A percentile compares a stretch with the other conserved stretches of the same genome.
phyloP scores from a whole-genome alignment of 108 stramenopile genomes.

The Cyclotella cryptica region DNA sequence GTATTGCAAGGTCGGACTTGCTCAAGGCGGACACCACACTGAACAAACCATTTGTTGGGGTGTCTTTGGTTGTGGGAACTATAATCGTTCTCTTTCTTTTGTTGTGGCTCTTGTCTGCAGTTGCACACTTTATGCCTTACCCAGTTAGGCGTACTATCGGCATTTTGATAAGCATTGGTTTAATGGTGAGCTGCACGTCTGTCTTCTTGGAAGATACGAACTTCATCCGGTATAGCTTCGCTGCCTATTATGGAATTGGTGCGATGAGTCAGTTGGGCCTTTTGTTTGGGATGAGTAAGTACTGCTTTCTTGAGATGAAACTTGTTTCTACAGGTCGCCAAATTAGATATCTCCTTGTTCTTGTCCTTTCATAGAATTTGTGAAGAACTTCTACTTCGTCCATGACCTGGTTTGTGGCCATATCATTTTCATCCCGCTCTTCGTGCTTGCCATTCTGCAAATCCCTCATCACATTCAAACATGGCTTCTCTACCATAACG shows the following conservation, averaged over 20 bases:
- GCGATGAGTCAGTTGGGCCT: slow-evolving; percentile 85
- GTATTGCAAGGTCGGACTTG: slow-evolving; percentile 84
- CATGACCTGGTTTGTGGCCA: slow-evolving; percentile 96
- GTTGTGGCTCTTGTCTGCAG: slow-evolving; percentile 64
- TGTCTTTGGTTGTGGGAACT: slow-evolving; percentile 65
- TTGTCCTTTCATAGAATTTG: slow-evolving; percentile 44
- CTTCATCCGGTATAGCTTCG: slow-evolving; percentile 87
- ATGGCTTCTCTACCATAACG: slow-evolving; percentile 98
- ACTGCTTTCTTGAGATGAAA: slow-evolving; percentile 82
- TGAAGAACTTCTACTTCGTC: slow-evolving; percentile 87
- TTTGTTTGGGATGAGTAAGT: slow-evolving; percentile 81
- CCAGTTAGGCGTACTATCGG: slow-evolving; percentile 83
- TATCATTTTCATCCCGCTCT: slow-evolving; percentile 92
- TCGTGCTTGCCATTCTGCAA: slow-evolving; percentile 86
- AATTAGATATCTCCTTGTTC: background rate
- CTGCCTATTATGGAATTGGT: slow-evolving; percentile 91
- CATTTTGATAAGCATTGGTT: slow-evolving; percentile 76
- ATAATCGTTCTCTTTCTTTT: slow-evolving; percentile 60
- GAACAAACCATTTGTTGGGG: slow-evolving; percentile 68
- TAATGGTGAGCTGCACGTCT: slow-evolving; percentile 66
- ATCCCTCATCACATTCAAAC: slow-evolving; percentile 92
- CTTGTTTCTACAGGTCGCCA: slow-evolving; percentile 33
- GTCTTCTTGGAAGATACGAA: slow-evolving; percentile 85
- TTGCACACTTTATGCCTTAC: slow-evolving; percentile 75
- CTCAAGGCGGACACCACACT: slow-evolving; percentile 75